Evolutionary conservation across 2,329 filamentous ascomycete genomes (phyloP).

Genomic region (Fusarium sp.): DNA sequence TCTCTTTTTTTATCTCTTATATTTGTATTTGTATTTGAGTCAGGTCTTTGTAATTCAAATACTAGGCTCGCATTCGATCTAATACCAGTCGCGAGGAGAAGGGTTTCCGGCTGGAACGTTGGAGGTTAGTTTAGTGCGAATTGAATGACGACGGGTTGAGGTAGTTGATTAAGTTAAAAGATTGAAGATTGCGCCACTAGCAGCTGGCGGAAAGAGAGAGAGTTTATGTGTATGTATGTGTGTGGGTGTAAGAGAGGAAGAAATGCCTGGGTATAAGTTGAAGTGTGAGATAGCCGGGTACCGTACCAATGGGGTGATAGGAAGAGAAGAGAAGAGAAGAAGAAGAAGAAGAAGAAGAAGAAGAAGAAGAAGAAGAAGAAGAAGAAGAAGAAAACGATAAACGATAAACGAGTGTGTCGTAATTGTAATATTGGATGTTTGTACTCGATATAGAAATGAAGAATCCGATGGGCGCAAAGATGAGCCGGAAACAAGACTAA

Average conservation of each 20-base stretch:
- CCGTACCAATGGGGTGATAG: neutral
- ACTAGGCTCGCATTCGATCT: constrained; percentile 11
- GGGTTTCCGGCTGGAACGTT: constrained; percentile 24
- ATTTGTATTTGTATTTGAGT: constrained; percentile 20
- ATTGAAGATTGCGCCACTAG: constrained; percentile 14
- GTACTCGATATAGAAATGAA: constrained; percentile 25
- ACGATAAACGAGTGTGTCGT: neutral
- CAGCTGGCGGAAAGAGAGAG: neutral
- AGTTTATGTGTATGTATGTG: neutral
- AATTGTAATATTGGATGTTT: constrained; percentile 1
- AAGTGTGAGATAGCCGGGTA: neutral
- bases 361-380: neutral
- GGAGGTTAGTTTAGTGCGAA: constrained; percentile 12
- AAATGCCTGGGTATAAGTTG: neutral
- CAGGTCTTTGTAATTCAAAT: constrained; percentile 22
- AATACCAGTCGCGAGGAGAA: constrained; percentile 34
- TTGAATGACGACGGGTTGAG: constrained; percentile 15
- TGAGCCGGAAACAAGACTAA: constrained; percentile 37
- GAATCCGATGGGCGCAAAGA: constrained; percentile 32
- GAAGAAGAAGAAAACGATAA: neutral
- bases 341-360: no score
- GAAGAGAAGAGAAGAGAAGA: neutral
- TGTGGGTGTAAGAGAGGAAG: neutral
- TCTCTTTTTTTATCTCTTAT: constrained; percentile 28
- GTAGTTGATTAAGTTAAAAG: neutral